Evolutionary conservation across 352 stramenopile species (phyloP), one percentile per base, ranked within the genome.

Genomic region (Globisporangium middletonii): DNA sequence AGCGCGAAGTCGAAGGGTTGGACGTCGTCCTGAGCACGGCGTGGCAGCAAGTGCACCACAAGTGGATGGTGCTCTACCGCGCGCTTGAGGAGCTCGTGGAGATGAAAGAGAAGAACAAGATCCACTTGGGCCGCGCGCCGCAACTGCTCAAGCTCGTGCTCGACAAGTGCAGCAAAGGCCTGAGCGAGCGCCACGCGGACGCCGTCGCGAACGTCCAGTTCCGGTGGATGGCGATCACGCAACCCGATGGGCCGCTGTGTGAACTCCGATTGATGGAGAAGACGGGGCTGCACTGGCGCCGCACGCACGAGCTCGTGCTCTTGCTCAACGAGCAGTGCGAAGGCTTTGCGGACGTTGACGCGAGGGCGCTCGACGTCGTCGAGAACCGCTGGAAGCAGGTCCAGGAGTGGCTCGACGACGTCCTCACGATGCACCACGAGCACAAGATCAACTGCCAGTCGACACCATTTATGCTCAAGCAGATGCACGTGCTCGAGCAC

Each of bases 261-360:
- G 81, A 91, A 46, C 60, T 91, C 0, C 76, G 77, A 1, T 37
- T 91, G 8, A 89, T 85, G 59, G 77, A 83, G 47, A 83, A 79
- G 44, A 83, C 87, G 30, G 74, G 71, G 0, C 55, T 91, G 23
- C 78, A 91, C 51, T 91, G 81, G 81, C 73, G 78, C 3, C 78
- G 81, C 1, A 91, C 81, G 26, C 75, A 89, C 41, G 81, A 91
- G 50, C 56, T 91, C 3, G 55, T 91, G 27, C 49, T 84, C 27
- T 57, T 91, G 5, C 65, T 91, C 0, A 70, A 87, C 56, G 81
- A 91, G 27, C 78, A 91, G 48, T 91, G 77, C 48, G 81, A 91
- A 49, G 81, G 78, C 0, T 88, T 89, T 56, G 71, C 72, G 0
- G 73, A 83, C 6, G 59, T 82, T 2, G 81, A 91, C 47, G 72